Percentiles rank a stretch among this genome's conserved stretches.
phyloP scores from a whole-genome alignment of 2,329 filamentous ascomycete species.

The Hymenoscyphus fructigenus region DNA sequence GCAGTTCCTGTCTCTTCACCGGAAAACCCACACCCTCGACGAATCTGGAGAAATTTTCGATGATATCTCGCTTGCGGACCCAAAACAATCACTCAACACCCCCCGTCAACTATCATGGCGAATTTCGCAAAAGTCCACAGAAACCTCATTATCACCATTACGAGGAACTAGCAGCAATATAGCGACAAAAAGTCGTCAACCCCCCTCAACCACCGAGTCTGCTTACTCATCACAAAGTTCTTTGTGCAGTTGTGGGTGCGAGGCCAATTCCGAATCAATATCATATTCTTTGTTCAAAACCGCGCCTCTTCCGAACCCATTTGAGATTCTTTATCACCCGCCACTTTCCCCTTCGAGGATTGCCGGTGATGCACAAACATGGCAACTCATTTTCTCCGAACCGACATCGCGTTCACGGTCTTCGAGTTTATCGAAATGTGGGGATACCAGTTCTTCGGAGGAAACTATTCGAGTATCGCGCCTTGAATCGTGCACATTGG shows the following conservation, averaged over 20 bases:
- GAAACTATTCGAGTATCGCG: constrained; percentile 17
- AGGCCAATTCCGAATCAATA: constrained; percentile 28
- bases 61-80: constrained; percentile 8
- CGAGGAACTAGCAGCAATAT: constrained; percentile 19
- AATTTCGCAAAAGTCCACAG: constrained; percentile 16
- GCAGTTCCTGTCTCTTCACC: constrained; percentile 24
- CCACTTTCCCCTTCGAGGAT: constrained; percentile 24
- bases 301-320: constrained; percentile 16
- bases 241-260: constrained; percentile 45
- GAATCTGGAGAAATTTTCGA: constrained; percentile 10
- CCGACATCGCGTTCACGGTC: constrained; percentile 11
- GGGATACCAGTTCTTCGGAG: constrained; percentile 2
- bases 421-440: constrained; percentile 9
- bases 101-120: constrained; percentile 24
- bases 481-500: constrained; percentile 35
- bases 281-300: constrained; percentile 31
- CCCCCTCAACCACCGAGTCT: constrained; percentile 40
- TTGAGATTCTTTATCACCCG: constrained; percentile 34
- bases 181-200: constrained; percentile 15
- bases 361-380: constrained; percentile 27
- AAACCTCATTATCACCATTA: constrained; percentile 13
- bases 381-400: constrained; percentile 28
- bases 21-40: constrained; percentile 15
- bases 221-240: constrained; percentile 45
- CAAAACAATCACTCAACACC: constrained; percentile 11